phyloP scores from a whole-genome alignment of 306 rosid species.

The Myrica gale region DNA sequence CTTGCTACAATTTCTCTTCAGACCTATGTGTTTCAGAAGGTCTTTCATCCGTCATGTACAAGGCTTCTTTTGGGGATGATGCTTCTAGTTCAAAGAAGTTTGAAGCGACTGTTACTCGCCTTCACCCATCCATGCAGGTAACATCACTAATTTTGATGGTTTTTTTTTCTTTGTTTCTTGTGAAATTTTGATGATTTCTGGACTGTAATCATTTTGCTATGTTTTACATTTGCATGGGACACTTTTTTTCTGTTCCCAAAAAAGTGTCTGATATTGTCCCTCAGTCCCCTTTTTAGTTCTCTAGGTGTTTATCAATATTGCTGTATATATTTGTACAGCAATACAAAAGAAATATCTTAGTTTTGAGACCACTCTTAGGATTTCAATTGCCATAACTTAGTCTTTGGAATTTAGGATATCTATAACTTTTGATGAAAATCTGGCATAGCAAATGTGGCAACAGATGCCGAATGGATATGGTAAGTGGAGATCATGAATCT shows the following conservation, averaged over 20 bases:
- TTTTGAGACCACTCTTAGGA: neutral
- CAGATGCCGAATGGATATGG: neutral
- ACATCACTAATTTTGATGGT: constrained; percentile 16
- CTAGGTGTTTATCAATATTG: neutral
- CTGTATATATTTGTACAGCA: too few species aligned
- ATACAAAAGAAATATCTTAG: too few species aligned
- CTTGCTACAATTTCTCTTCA: constrained; percentile 81
- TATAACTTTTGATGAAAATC: neutral
- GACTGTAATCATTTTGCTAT: neutral
- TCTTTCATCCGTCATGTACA: constrained; percentile 77
- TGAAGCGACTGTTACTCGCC: constrained; percentile 92
- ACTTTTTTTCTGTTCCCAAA: neutral
- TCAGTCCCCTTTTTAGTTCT: neutral
- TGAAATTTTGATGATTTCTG: neutral
- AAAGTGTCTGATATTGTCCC: neutral
- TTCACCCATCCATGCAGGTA: constrained; percentile 84
- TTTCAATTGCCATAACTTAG: too few species aligned
- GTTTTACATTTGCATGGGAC: neutral
- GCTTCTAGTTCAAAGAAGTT: constrained; percentile 68
- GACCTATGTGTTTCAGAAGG: constrained; percentile 84
- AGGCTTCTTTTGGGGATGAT: constrained; percentile 90
- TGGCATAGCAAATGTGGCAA: constrained; percentile 10
- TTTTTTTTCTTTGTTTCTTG: constrained; percentile 15
- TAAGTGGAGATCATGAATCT: neutral
- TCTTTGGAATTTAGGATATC: constrained; percentile 5